Conservation (phyloP, 2,329 filamentous ascomycete genomes). For the Sclerotinia sclerotiorum region DNA sequence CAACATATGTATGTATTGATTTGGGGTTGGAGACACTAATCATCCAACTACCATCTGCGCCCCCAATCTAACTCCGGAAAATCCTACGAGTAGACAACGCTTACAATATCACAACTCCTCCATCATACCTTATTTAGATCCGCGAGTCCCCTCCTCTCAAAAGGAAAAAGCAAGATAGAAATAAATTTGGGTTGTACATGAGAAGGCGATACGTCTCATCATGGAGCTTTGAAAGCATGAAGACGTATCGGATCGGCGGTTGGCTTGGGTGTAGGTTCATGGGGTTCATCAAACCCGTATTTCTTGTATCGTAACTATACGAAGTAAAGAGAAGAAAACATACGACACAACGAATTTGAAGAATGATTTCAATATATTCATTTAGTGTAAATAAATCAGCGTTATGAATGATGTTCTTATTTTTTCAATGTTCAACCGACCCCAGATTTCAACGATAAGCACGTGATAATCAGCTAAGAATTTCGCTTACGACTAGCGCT, state of each 20-base stretch:
- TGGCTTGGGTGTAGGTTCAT: background rate
- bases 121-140: background rate
- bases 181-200: background rate
- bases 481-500: conserved; percentile 18
- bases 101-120: background rate
- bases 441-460: fast-evolving
- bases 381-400: background rate
- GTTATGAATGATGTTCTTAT: background rate
- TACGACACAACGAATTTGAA: background rate
- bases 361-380: too few relatives aligned
- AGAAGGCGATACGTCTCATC: background rate
- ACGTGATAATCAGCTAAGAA: background rate
- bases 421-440: background rate
- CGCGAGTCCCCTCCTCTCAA: too few relatives aligned
- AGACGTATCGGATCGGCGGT: background rate
- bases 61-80: background rate
- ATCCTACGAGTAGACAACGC: background rate
- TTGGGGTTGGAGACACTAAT: background rate
- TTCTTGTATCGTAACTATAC: background rate
- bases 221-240: background rate
- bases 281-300: background rate
- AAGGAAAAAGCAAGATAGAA: too few relatives aligned
- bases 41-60: background rate
- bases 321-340: background rate
- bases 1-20: background rate